phyloP scores from a whole-genome alignment of 2,329 filamentous ascomycete genomes.

The Pseudocercospora musae region DNA sequence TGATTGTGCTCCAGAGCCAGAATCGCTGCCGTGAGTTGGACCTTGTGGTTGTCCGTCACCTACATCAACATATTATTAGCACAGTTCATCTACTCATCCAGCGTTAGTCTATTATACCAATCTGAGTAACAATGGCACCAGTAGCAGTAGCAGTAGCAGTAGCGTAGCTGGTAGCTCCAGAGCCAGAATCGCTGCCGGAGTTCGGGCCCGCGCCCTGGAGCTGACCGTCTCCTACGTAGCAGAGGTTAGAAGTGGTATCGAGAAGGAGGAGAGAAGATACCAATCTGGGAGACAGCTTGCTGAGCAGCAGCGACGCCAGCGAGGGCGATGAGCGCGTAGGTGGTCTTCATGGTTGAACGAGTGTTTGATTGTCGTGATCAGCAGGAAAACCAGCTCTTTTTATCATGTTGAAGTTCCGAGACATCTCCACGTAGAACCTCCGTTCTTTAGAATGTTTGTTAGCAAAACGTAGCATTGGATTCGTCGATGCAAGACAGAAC shows the following conservation, averaged over 20 bases:
- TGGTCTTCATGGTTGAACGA: conserved; percentile 5
- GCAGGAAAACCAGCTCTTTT: background rate
- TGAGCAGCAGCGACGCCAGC: conserved; percentile 8
- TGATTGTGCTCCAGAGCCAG: background rate
- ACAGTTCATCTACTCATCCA: no score
- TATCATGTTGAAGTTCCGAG: background rate
- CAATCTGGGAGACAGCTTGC: conserved; percentile 9
- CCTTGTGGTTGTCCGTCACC: conserved; percentile 6
- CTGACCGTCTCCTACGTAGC: conserved; percentile 9
- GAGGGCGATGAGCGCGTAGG: conserved; percentile 1
- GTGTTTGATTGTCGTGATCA: background rate
- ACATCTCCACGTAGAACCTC: background rate
- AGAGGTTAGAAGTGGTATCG: background rate
- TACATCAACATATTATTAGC: background rate
- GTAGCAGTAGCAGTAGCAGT: background rate
- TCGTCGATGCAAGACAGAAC: background rate
- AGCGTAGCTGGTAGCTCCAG: background rate
- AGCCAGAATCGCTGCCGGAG: background rate
- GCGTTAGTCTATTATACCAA: background rate
- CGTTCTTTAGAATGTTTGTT: background rate
- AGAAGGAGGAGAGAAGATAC: background rate
- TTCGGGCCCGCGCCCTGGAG: background rate
- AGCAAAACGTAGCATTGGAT: background rate
- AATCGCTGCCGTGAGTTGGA: background rate
- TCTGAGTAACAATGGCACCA: conserved; percentile 7